Conservation (phyloP, 495 filamentous ascomycete species). For the Extremus antarcticus region DNA sequence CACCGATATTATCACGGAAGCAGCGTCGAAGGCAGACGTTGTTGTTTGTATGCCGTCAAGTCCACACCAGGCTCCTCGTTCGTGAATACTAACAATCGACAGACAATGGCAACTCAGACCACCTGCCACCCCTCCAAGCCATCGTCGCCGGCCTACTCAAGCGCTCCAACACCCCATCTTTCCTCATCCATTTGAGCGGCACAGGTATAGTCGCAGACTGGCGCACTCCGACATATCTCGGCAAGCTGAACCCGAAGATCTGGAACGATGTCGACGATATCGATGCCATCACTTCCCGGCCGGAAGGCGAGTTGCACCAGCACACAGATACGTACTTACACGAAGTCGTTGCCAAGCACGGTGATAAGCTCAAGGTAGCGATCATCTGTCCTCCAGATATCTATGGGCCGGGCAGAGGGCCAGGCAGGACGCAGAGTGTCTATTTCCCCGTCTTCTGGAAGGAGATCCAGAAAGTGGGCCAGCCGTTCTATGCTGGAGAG, state of each 20-base stretch:
- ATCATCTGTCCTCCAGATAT: slow-evolving; percentile 23
- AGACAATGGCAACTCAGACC: slow-evolving; percentile 23
- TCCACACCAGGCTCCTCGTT: neutral
- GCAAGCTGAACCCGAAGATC: slow-evolving; percentile 21
- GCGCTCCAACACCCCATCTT: slow-evolving; percentile 6
- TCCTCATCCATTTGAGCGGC: slow-evolving; percentile 22
- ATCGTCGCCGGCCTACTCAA: slow-evolving; percentile 20
- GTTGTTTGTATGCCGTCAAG: slow-evolving; percentile 36
- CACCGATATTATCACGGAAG: slow-evolving; percentile 38
- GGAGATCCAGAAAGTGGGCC: slow-evolving; percentile 1
- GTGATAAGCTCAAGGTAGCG: slow-evolving; percentile 21
- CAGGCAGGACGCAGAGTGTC: slow-evolving; percentile 4
- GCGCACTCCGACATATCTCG: slow-evolving; percentile 8
- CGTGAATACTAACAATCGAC: no score
- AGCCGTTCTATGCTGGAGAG: slow-evolving; percentile 16
- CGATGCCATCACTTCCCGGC: slow-evolving; percentile 15
- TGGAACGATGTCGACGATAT: slow-evolving; percentile 22
- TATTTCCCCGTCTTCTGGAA: slow-evolving; percentile 7
- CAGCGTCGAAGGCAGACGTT: slow-evolving; percentile 46
- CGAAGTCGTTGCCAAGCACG: slow-evolving; percentile 7
- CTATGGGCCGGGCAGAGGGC: slow-evolving; percentile 19
- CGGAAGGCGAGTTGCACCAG: slow-evolving; percentile 17
- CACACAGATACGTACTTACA: slow-evolving; percentile 18
- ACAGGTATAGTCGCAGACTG: slow-evolving; percentile 22
- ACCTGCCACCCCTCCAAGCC: slow-evolving; percentile 19